A percentile compares a stretch with the other conserved stretches of the same genome.
Conservation (phyloP, 345 rosid species). For the Eucalyptus shirleyi region DNA sequence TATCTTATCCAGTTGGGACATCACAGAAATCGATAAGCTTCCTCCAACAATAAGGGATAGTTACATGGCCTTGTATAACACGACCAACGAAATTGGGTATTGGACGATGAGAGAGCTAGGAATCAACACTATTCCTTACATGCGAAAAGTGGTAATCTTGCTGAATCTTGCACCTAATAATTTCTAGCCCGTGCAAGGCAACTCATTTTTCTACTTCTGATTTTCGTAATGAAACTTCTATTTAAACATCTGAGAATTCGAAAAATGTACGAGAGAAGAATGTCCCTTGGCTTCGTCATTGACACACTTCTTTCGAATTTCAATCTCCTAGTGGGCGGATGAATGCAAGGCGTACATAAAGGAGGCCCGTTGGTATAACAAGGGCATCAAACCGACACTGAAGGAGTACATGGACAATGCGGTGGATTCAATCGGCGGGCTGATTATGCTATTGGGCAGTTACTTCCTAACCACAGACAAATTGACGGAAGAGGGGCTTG, state of each 20-base stretch:
- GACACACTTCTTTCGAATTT: background rate
- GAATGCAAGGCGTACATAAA: background rate
- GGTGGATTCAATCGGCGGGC: background rate
- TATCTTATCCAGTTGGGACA: background rate
- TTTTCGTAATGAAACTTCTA: background rate
- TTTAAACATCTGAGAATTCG: too few relatives aligned
- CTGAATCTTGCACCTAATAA: too few relatives aligned
- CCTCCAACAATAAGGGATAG: background rate
- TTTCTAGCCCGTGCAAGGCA: too few relatives aligned
- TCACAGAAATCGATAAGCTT: background rate
- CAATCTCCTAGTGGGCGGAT: background rate
- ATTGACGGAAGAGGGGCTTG: background rate
- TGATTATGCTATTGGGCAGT: background rate
- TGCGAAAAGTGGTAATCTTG: too few relatives aligned
- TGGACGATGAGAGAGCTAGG: background rate
- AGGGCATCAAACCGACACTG: background rate
- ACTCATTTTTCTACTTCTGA: background rate
- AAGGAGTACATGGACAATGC: background rate
- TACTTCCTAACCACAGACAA: background rate
- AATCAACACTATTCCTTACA: background rate
- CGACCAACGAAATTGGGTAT: background rate
- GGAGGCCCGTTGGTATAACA: slow-evolving; percentile 1
- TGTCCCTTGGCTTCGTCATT: too few relatives aligned
- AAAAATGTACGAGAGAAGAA: too few relatives aligned
- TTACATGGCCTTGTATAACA: background rate